A percentile compares a stretch with the other conserved stretches of the same genome.
phyloP scores from a whole-genome alignment of 306 rosid species.

The Abrus pulchellus region DNA sequence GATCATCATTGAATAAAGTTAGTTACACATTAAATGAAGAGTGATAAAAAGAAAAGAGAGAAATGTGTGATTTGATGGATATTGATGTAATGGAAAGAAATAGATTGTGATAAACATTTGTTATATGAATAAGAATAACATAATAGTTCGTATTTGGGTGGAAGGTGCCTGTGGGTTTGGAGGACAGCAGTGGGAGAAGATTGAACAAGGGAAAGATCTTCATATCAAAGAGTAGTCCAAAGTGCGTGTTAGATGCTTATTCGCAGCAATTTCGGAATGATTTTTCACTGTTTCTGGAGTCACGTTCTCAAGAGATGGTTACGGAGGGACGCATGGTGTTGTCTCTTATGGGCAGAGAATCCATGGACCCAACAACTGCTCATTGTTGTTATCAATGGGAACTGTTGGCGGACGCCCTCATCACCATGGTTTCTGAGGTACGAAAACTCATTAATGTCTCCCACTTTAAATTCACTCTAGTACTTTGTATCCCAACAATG shows the following conservation, averaged over 20 bases:
- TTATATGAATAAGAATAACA: too few relatives aligned
- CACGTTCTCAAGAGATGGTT: conserved; percentile 63
- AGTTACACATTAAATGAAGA: too few relatives aligned
- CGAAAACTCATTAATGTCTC: too few relatives aligned
- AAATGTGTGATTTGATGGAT: too few relatives aligned
- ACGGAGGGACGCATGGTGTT: conserved; percentile 72
- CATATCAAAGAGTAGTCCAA: conserved; percentile 73
- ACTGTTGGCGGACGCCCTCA: conserved; percentile 66
- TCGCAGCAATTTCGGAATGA: conserved; percentile 64
- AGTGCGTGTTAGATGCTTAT: conserved; percentile 68
- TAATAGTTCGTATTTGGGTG: too few relatives aligned
- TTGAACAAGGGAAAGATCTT: conserved; percentile 75
- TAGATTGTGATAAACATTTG: too few relatives aligned
- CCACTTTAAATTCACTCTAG: too few relatives aligned
- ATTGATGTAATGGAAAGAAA: too few relatives aligned
- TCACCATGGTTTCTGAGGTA: conserved; percentile 70
- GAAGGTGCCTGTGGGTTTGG: conserved; percentile 61
- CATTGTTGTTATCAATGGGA: conserved; percentile 75
- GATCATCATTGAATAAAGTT: too few relatives aligned
- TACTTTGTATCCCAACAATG: too few relatives aligned
- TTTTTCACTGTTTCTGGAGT: conserved; percentile 59
- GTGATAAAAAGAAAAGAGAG: too few relatives aligned
- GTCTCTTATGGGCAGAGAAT: conserved; percentile 67
- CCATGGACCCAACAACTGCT: conserved; percentile 61
- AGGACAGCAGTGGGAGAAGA: conserved; percentile 7